A percentile compares a stretch with the other conserved stretches of the same genome.
Conservation (phyloP, 306 rosid genomes). For the Cicer bijugum region DNA sequence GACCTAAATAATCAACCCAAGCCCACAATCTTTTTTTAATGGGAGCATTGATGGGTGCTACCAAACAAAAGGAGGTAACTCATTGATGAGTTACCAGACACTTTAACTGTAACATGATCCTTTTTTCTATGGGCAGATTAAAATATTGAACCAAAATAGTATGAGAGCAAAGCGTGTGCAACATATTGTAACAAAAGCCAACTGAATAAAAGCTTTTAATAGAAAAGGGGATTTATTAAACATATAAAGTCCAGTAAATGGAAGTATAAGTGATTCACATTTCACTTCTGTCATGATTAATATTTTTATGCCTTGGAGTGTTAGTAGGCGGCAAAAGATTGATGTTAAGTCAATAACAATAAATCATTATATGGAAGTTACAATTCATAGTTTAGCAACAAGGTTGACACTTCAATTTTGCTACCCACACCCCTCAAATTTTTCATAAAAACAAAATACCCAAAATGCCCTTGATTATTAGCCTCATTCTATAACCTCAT, state of each 20-base stretch:
- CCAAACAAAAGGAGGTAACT: slow-evolving; percentile 36
- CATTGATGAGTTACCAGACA: slow-evolving; percentile 23
- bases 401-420: neutral
- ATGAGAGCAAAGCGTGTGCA: neutral
- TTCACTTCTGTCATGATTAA: slow-evolving; percentile 15
- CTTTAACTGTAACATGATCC: slow-evolving; percentile 29
- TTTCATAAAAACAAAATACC: too few relatives aligned
- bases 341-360: neutral
- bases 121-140: slow-evolving; percentile 5
- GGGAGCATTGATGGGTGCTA: slow-evolving; percentile 36
- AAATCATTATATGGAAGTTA: neutral
- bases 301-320: slow-evolving; percentile 9
- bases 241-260: slow-evolving; percentile 24
- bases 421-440: too few relatives aligned
- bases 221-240: slow-evolving; percentile 24
- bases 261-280: slow-evolving; percentile 26
- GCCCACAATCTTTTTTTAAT: slow-evolving; percentile 35
- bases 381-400: slow-evolving; percentile 30
- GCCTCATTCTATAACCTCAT: too few relatives aligned
- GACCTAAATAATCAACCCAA: slow-evolving; percentile 5
- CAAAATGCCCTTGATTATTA: too few relatives aligned
- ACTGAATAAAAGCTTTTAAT: slow-evolving; percentile 5
- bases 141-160: slow-evolving; percentile 6
- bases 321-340: slow-evolving; percentile 8
- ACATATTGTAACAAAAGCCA: slow-evolving; percentile 1